Evolutionary conservation across 2,329 filamentous ascomycete genomes (phyloP).

Genomic region (Seiridium cupressi): DNA sequence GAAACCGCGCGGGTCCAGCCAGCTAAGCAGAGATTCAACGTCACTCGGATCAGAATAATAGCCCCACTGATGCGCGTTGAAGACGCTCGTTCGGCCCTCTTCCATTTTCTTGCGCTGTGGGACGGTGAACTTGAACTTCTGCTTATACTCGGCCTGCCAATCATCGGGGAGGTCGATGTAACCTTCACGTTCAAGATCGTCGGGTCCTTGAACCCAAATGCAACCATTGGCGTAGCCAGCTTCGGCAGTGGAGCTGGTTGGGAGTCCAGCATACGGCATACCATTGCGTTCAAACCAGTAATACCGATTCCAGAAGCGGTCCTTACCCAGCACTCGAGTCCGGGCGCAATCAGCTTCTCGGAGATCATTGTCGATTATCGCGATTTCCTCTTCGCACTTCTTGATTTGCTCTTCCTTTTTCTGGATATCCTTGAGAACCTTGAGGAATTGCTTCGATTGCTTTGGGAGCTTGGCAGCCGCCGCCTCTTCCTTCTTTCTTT

Average conservation of each 20-base stretch:
- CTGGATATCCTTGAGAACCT: conserved; percentile 83
- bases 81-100: conserved; percentile 78
- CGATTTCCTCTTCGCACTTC: conserved; percentile 82
- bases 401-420: conserved; percentile 80
- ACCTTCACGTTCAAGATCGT: conserved; percentile 80
- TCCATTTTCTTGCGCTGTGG: conserved; percentile 82
- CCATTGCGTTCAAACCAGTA: conserved; percentile 99
- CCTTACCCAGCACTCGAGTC: conserved; percentile 85
- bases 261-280: conserved; percentile 91
- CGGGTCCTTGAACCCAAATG: conserved; percentile 94
- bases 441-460: conserved; percentile 85
- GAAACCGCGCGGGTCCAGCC: conserved; percentile 83
- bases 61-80: conserved; percentile 80
- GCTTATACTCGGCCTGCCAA: conserved; percentile 71
- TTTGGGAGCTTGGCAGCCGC: conserved; percentile 66
- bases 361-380: conserved; percentile 83
- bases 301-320: conserved; percentile 97
- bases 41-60: conserved; percentile 81
- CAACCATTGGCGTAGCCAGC: conserved; percentile 92
- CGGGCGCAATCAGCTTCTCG: conserved; percentile 92
- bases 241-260: conserved; percentile 80
- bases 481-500: conserved; percentile 65
- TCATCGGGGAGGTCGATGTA: conserved; percentile 78
- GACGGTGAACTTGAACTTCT: conserved; percentile 77
- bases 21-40: conserved; percentile 76